These are phyloP conservation scores for Metarhizium robertsii DNA, from an alignment of 2,329 filamentous ascomycete species.

Conservation along the genomic window DNA sequence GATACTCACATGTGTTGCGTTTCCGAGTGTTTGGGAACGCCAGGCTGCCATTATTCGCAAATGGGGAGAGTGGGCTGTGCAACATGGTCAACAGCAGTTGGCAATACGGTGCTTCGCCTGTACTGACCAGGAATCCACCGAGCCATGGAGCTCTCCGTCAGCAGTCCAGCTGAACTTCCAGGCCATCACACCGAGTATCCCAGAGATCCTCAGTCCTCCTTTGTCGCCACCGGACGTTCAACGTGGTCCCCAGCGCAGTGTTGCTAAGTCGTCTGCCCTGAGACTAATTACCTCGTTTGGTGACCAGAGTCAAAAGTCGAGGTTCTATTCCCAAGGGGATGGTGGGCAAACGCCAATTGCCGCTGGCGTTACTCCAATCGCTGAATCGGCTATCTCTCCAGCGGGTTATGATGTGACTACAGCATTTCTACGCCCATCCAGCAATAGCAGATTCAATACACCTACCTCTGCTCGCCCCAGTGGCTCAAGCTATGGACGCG, in stretches of 20 bases:
- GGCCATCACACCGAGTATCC: constrained; percentile 43
- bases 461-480: constrained; percentile 54
- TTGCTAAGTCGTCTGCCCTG: constrained; percentile 72
- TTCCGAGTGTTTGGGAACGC: constrained; percentile 81
- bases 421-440: constrained; percentile 57
- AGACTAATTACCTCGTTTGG: constrained; percentile 90
- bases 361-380: constrained; percentile 79
- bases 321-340: constrained; percentile 50
- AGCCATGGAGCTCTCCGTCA: constrained; percentile 81
- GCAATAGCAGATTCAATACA: constrained; percentile 60
- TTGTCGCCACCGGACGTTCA: constrained; percentile 62
- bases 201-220: constrained; percentile 58
- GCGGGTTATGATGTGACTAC: constrained; percentile 56
- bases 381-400: constrained; percentile 59
- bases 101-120: constrained; percentile 92
- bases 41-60: constrained; percentile 81
- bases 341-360: constrained; percentile 66
- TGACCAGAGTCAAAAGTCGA: constrained; percentile 49
- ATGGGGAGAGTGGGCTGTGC: constrained; percentile 90
- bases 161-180: constrained; percentile 53
- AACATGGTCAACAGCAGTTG: constrained; percentile 77
- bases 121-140: constrained; percentile 73
- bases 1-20: constrained; percentile 74
- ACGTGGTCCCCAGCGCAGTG: constrained; percentile 49
- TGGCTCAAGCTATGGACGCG: constrained; percentile 49